phyloP scores from a whole-genome alignment of 2,329 filamentous ascomycete species.

The Nemania serpens region DNA sequence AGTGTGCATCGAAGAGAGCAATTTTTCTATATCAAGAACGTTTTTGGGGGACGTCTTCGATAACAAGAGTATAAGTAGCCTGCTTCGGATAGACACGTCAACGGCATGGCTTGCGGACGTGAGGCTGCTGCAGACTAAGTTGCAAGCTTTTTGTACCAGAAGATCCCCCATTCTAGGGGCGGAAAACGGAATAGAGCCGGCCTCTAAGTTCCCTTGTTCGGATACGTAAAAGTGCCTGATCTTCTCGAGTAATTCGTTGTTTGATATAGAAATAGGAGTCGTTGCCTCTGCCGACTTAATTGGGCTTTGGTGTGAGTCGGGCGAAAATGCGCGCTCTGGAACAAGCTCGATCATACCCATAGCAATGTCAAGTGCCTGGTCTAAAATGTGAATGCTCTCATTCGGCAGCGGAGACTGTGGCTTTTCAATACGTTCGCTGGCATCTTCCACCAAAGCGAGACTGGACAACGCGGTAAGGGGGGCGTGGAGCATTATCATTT shows the following conservation, averaged over 20 bases:
- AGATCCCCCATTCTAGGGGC: conserved; percentile 62
- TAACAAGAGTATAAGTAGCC: conserved; percentile 62
- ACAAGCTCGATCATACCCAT: conserved; percentile 65
- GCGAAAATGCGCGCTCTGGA: conserved; percentile 65
- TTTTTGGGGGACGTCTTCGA: conserved; percentile 55
- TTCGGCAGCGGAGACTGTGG: conserved; percentile 21
- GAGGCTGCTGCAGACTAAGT: conserved; percentile 55
- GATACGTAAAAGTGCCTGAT: conserved; percentile 71
- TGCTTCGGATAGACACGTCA: conserved; percentile 61
- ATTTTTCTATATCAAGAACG: conserved; percentile 50
- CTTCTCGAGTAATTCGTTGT: conserved; percentile 60
- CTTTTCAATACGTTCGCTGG: conserved; percentile 44
- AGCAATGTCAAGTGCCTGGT: conserved; percentile 53
- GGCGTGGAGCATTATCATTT: conserved; percentile 88
- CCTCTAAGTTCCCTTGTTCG: conserved; percentile 72
- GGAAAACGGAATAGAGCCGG: conserved; percentile 62
- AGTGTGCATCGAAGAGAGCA: conserved; percentile 57
- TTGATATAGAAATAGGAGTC: conserved; percentile 43
- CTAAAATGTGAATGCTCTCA: conserved; percentile 29
- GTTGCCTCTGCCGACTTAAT: conserved; percentile 36
- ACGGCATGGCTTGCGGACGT: conserved; percentile 46
- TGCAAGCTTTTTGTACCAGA: conserved; percentile 64
- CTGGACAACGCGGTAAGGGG: conserved; percentile 75
- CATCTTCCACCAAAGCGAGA: conserved; percentile 62
- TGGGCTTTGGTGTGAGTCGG: conserved; percentile 31